phyloP scores from a whole-genome alignment of 805 yeast species.

The Saturnispora diversa region DNA sequence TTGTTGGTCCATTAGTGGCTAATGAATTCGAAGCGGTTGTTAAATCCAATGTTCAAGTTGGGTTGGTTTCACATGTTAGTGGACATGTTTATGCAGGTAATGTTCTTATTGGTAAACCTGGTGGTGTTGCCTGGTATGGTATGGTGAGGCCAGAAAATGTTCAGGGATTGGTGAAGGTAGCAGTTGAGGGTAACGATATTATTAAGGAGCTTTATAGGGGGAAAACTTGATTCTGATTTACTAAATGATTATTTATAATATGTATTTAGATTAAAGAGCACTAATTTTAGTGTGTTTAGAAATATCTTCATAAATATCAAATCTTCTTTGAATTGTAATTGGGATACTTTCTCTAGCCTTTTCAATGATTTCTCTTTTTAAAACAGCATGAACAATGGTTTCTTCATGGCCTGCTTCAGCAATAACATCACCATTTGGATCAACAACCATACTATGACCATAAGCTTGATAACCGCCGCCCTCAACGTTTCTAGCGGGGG shows the following conservation, averaged over 20 bases:
- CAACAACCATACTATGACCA: constrained; percentile 59
- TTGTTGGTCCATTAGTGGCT: constrained; percentile 49
- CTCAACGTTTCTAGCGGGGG: constrained; percentile 70
- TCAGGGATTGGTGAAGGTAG: constrained; percentile 55
- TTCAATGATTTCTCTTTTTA: constrained; percentile 53
- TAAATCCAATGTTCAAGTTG: constrained; percentile 29
- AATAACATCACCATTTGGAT: constrained; percentile 52
- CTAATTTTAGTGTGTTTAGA: constrained; percentile 20
- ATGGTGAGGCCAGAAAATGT: constrained; percentile 58
- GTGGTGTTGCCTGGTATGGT: constrained; percentile 64
- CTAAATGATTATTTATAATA: background rate
- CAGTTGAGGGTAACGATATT: constrained; percentile 41
- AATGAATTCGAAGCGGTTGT: constrained; percentile 43
- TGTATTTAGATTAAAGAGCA: constrained; percentile 15
- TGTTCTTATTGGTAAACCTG: constrained; percentile 45
- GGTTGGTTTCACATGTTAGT: constrained; percentile 67
- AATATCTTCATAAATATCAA: constrained; percentile 51
- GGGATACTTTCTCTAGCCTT: constrained; percentile 62
- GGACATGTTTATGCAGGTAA: constrained; percentile 88
- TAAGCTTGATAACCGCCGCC: constrained; percentile 54
- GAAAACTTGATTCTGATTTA: background rate
- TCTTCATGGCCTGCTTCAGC: constrained; percentile 76
- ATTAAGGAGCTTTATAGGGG: constrained; percentile 48
- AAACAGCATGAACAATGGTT: constrained; percentile 64
- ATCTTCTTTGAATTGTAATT: constrained; percentile 60